Percentiles rank a stretch among this genome's conserved stretches.
Evolutionary conservation across 208 protist genomes (phyloP).

Genomic region (Angomonas ambiguus): DNA sequence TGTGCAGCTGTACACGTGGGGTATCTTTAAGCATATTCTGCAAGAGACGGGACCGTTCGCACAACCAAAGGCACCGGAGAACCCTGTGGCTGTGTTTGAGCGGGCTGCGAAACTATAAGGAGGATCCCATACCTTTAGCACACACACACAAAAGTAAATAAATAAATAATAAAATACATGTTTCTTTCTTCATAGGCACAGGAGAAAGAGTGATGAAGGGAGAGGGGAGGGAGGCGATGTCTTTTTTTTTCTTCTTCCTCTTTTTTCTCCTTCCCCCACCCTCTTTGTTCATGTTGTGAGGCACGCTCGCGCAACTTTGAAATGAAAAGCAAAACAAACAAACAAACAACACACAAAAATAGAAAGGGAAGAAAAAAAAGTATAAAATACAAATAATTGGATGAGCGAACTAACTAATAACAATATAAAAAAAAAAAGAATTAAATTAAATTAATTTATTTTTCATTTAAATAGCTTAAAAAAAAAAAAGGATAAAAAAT

Average conservation of each 20-base stretch:
- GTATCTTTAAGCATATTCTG: slow-evolving; percentile 70
- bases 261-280: background rate
- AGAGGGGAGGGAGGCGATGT: too few relatives aligned
- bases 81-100: slow-evolving; percentile 44
- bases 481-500: background rate
- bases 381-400: too few relatives aligned
- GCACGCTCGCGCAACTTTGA: too few relatives aligned
- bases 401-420: too few relatives aligned
- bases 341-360: slow-evolving; percentile 22
- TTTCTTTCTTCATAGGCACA: too few relatives aligned
- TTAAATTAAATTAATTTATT: background rate
- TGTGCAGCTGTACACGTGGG: slow-evolving; percentile 61
- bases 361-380: too few relatives aligned
- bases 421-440: background rate
- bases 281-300: background rate
- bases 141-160: background rate
- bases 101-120: slow-evolving; percentile 45
- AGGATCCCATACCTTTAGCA: background rate
- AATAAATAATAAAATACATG: background rate
- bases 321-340: too few relatives aligned
- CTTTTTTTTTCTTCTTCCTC: background rate
- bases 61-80: slow-evolving; percentile 25
- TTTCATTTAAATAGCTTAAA: too few relatives aligned
- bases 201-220: too few relatives aligned
- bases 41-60: slow-evolving; percentile 36